These are phyloP conservation scores for Neurospora sp. DNA, from an alignment of 495 filamentous ascomycete species.

Conservation along the genomic window DNA sequence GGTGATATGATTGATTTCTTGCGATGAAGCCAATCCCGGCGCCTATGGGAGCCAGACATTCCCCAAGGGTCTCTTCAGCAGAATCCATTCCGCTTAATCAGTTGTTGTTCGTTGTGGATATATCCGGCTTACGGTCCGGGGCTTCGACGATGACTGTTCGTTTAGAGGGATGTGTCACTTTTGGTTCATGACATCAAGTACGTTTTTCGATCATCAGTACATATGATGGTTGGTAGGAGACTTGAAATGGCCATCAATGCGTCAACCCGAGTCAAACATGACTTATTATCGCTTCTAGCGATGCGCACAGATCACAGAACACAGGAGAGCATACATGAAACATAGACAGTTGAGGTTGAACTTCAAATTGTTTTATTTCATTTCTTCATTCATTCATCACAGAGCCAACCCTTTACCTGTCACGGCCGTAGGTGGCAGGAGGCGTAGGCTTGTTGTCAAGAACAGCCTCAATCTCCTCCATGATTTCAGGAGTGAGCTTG, in stretches of 20 bases:
- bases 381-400: background rate
- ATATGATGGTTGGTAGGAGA: background rate
- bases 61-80: background rate
- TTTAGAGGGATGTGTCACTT: background rate
- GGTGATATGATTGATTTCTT: too few species aligned
- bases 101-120: background rate
- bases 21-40: background rate
- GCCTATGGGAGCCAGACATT: background rate
- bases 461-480: constrained; percentile 58
- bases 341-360: background rate
- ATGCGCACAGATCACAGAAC: background rate
- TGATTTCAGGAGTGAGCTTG: constrained; percentile 54
- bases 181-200: too few species aligned
- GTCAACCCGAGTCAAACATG: background rate
- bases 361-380: background rate
- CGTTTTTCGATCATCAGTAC: background rate
- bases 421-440: constrained; percentile 9
- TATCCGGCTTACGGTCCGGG: background rate
- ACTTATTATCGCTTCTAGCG: background rate
- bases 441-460: constrained; percentile 23
- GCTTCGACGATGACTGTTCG: background rate
- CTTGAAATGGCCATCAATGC: background rate
- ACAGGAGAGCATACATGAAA: background rate
- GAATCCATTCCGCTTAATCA: background rate
- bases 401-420: constrained; percentile 1